Base-by-base conservation (phyloP, 2,329 filamentous ascomycete species). In the Drechslerella coelobrocha region DNA sequence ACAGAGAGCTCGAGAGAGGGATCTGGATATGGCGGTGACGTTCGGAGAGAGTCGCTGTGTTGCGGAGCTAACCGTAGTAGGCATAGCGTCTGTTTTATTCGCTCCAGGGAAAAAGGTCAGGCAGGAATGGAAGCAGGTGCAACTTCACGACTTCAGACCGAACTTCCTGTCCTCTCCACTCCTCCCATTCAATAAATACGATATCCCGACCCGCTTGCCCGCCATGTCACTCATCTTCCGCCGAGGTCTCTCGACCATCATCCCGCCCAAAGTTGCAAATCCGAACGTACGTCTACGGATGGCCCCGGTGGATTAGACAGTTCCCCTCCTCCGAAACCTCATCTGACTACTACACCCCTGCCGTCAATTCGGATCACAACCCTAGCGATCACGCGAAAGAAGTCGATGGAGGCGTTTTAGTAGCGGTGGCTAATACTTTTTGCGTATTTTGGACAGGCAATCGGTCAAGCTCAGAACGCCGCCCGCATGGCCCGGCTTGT, bases 401-500 rank as follows among this genome's bases (percentile, higher is more conserved):
- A 54, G 31, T 37, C 17, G 17, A 19, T 21, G 31, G 51, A 14
- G 27, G 17, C 3, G 21, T 31, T 31, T 45, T 12, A 27, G 21
- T 26, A 34, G 43, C 14, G 9, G n/a, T 43, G 10, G 47, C 39
- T 55, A 59, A 63, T 41, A 24, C n/a, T 4, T 37, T 53, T 34
- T 7, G 29, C 34, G 41, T n/a, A 50, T 31, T 51, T 19, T 17
- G 76, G 75, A 75, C 80, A 97, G 94, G 92, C 90, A 77, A 92
- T 99, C 79, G 93, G 94, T 79, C 89, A 90, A 79, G 92, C 92
- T 77, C 91, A 92, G 79, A 93, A 97, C 87, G 94, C 94, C 79
- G 86, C 92, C 79, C 91, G 93, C 81, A 97, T 99, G 94, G 90
- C 96, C 81, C 90, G 92, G 78, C 92, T 99, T 77, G 93, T 97